A percentile compares a stretch with the other conserved stretches of the same genome.
Evolutionary conservation across 257 asterid genomes (phyloP).

Genomic region (Verbena officinalis): DNA sequence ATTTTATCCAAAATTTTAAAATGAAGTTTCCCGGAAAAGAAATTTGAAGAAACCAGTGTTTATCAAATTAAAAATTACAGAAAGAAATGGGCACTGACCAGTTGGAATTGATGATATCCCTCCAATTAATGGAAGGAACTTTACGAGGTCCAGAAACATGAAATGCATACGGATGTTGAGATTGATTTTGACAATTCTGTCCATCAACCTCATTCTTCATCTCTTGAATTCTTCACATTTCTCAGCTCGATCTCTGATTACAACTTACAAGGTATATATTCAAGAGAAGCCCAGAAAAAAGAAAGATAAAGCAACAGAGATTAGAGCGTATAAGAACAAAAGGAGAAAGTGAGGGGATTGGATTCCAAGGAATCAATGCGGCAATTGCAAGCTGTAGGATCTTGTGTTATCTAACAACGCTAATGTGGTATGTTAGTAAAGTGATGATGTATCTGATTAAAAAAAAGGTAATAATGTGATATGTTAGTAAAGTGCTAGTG

Average conservation of each 20-base stretch:
- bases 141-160: conserved; percentile 83
- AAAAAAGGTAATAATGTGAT: no score
- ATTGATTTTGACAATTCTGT: conserved; percentile 5
- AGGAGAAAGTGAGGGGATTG: conserved; percentile 15
- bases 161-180: conserved; percentile 76
- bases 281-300: neutral
- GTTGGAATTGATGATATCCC: conserved; percentile 66
- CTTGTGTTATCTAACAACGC: conserved; percentile 22
- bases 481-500: no score
- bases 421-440: no score
- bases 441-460: no score
- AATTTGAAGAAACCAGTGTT: no score
- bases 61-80: no score
- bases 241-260: conserved; percentile 7
- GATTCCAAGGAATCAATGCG: conserved; percentile 24
- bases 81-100: conserved; percentile 45
- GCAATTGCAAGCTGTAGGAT: conserved; percentile 21
- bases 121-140: conserved; percentile 73
- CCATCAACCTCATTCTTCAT: conserved; percentile 31
- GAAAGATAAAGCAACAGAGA: neutral
- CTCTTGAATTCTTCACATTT: conserved; percentile 27
- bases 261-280: no score
- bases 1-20: no score
- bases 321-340: no score
- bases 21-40: no score